These are phyloP conservation scores for Suillus americanus DNA, from an alignment of 768 basidiomycete species.

Conservation along the genomic window DNA sequence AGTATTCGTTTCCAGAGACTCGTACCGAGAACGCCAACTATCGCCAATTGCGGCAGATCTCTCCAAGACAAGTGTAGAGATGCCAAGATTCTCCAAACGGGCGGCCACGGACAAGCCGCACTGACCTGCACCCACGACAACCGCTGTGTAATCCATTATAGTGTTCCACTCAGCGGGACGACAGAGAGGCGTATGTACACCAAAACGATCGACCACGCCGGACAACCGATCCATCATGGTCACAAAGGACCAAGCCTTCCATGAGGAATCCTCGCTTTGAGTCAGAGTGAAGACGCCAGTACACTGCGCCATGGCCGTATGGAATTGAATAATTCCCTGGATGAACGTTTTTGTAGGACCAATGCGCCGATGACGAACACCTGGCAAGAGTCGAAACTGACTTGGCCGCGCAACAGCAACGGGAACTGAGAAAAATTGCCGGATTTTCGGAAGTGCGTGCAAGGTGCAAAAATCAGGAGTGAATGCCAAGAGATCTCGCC, in stretches of 20 bases:
- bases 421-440: constrained; percentile 3
- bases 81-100: constrained; percentile 42
- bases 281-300: constrained; percentile 7
- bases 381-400: constrained; percentile 1
- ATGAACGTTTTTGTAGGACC: not conserved
- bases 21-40: constrained; percentile 67
- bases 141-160: constrained; percentile 31
- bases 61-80: constrained; percentile 59
- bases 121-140: constrained; percentile 46
- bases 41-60: constrained; percentile 59
- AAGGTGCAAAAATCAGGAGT: constrained; percentile 8
- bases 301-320: constrained; percentile 8
- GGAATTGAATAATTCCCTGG: constrained; percentile 9
- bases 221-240: constrained; percentile 6
- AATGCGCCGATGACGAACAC: not conserved
- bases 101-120: constrained; percentile 22
- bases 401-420: constrained; percentile 1
- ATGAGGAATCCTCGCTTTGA: constrained; percentile 5
- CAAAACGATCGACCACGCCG: constrained; percentile 2
- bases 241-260: constrained; percentile 9
- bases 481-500: constrained; percentile 8
- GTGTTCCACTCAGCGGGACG: constrained; percentile 13
- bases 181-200: not conserved
- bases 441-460: constrained; percentile 4
- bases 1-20: constrained; percentile 40